phyloP scores from a whole-genome alignment of 352 stramenopile species.

The Pythium brassicae region DNA sequence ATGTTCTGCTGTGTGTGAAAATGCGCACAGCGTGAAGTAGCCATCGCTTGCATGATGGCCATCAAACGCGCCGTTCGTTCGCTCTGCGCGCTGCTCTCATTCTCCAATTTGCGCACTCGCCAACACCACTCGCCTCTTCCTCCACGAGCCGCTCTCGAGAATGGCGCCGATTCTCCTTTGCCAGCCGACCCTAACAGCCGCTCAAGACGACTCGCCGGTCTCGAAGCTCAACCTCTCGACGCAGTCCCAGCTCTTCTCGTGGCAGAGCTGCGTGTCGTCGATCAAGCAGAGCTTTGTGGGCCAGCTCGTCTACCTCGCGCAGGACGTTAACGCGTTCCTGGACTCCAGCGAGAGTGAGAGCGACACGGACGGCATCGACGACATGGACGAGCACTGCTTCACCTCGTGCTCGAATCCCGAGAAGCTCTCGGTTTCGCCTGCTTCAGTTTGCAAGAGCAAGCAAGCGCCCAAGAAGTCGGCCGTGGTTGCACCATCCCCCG shows the following conservation, averaged over 20 bases:
- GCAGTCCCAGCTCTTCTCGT: neutral
- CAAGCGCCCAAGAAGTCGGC: neutral
- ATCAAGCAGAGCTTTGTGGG: neutral
- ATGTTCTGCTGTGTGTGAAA: neutral
- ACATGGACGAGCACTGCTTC: neutral
- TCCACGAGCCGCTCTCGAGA: neutral
- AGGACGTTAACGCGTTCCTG: constrained; percentile 1
- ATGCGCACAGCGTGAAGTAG: neutral
- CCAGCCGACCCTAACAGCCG: neutral
- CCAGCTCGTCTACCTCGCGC: neutral
- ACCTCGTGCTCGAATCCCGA: neutral
- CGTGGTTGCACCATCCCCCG: neutral
- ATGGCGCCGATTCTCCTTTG: neutral
- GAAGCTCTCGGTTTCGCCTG: neutral
- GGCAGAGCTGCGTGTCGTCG: neutral
- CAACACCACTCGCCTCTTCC: neutral
- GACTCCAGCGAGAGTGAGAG: neutral
- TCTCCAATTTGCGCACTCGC: neutral
- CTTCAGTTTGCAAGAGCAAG: neutral
- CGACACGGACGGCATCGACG: neutral
- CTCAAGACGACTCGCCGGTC: neutral
- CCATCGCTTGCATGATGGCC: neutral
- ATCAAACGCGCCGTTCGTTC: neutral
- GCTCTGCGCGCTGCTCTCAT: neutral
- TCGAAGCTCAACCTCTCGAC: neutral